Evolutionary conservation across 768 basidiomycete species (phyloP).

Genomic region (Cyathus striatus): DNA sequence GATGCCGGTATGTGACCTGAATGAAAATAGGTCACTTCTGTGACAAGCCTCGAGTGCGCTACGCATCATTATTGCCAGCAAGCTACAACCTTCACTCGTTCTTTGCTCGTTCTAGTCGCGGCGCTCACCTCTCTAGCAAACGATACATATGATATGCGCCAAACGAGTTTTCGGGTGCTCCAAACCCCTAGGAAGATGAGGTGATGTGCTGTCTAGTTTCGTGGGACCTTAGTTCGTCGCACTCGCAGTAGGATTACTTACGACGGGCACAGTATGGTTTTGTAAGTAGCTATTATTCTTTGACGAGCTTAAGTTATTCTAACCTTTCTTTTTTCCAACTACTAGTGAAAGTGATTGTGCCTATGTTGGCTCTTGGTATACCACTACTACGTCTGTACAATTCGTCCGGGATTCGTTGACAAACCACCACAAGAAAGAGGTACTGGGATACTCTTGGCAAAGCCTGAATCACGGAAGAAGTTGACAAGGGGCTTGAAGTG

Average conservation of each 20-base stretch:
- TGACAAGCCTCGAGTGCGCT: too few species aligned
- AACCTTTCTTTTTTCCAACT: slow-evolving; percentile 1
- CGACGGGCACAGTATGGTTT: slow-evolving; percentile 67
- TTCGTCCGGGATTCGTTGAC: slow-evolving; percentile 75
- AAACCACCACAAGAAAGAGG: slow-evolving; percentile 39
- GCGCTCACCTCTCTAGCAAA: too few species aligned
- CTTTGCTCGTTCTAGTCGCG: too few species aligned
- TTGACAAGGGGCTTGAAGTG: slow-evolving; percentile 18
- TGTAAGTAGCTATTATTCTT: slow-evolving; percentile 51
- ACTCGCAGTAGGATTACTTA: slow-evolving; percentile 72
- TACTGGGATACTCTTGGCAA: slow-evolving; percentile 50
- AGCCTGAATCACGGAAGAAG: slow-evolving; percentile 10
- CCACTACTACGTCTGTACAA: slow-evolving; percentile 82
- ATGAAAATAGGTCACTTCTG: too few species aligned
- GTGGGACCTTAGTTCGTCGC: slow-evolving; percentile 89
- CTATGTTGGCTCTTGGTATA: slow-evolving; percentile 70
- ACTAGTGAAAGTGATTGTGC: slow-evolving; percentile 81
- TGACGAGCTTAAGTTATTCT: slow-evolving; percentile 1
- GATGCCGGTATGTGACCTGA: too few species aligned
- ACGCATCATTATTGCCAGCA: too few species aligned
- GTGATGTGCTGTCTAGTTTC: too few species aligned
- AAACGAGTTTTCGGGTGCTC: too few species aligned
- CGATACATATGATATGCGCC: too few species aligned
- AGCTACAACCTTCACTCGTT: too few species aligned
- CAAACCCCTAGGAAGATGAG: too few species aligned